Conservation (phyloP, 805 yeast species). For the Blastobotrys attinorum region DNA sequence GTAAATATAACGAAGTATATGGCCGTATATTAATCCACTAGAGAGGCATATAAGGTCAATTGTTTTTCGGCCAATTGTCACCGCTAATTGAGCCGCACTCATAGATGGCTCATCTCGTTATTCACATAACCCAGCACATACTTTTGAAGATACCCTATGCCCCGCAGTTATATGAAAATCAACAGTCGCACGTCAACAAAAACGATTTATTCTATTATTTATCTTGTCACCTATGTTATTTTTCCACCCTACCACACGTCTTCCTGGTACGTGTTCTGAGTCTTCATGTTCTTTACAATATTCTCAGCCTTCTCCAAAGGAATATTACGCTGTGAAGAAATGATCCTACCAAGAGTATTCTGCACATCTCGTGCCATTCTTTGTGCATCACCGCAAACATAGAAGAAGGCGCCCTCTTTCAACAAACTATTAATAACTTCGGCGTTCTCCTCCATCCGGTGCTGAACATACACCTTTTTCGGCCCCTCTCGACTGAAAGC, state of each 20-base stretch:
- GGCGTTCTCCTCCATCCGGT: slow-evolving; percentile 47
- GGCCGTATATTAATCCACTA: no score
- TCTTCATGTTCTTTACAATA: slow-evolving; percentile 66
- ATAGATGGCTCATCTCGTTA: no score
- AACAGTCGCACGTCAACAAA: no score
- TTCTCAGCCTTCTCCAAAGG: slow-evolving; percentile 64
- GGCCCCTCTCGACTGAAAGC: slow-evolving; percentile 78
- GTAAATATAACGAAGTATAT: no score
- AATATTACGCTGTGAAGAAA: slow-evolving; percentile 56
- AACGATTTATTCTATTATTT: no score
- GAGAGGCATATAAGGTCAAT: no score
- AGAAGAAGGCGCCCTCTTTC: slow-evolving; percentile 70
- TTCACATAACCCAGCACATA: no score
- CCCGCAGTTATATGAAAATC: no score
- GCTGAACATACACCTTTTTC: slow-evolving; percentile 76
- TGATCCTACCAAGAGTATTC: slow-evolving; percentile 52
- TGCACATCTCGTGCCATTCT: slow-evolving; percentile 95
- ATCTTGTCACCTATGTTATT: no score
- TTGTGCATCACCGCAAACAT: slow-evolving; percentile 96
- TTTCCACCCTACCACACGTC: slow-evolving; percentile 99
- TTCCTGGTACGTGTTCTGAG: slow-evolving; percentile 87
- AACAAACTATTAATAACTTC: slow-evolving; percentile 45
- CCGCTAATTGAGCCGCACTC: no score
- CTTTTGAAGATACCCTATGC: no score
- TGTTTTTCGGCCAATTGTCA: no score